Evolutionary conservation across 1,139 yeast genomes (phyloP).

Genomic region (Ashbya aceris): DNA sequence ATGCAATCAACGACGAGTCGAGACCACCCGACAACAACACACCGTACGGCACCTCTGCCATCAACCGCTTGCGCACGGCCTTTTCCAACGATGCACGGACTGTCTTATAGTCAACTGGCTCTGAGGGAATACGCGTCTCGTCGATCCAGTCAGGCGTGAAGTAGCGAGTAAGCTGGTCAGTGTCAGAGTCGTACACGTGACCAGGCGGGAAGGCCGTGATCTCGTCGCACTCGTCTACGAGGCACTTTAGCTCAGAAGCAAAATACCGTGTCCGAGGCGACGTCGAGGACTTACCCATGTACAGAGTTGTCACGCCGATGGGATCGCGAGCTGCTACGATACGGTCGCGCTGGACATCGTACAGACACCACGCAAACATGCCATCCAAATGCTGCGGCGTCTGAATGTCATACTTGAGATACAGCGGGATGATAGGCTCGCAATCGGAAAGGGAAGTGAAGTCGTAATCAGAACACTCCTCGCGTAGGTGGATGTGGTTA

Average conservation of each 20-base stretch:
- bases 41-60: conserved; percentile 99
- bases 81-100: conserved; percentile 79
- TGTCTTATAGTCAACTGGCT: conserved; percentile 58
- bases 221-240: conserved; percentile 87
- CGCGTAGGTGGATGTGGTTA: conserved; percentile 86
- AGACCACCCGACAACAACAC: conserved; percentile 93
- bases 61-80: conserved; percentile 96
- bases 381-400: conserved; percentile 94
- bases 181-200: conserved; percentile 85
- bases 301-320: conserved; percentile 90
- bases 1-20: conserved; percentile 90
- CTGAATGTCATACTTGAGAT: conserved; percentile 74
- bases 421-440: conserved; percentile 93
- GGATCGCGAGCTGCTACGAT: conserved; percentile 97
- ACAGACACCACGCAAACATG: conserved; percentile 92
- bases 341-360: conserved; percentile 77
- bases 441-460: conserved; percentile 89
- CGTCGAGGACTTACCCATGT: conserved; percentile 77
- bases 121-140: conserved; percentile 59
- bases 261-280: conserved; percentile 73
- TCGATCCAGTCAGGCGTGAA: conserved; percentile 95
- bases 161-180: conserved; percentile 79
- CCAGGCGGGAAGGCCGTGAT: conserved; percentile 97
- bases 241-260: conserved; percentile 90
- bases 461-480: conserved; percentile 57